Evolutionary conservation across 2,329 filamentous ascomycete genomes (phyloP).

Genomic region (Aspergillus sp.): DNA sequence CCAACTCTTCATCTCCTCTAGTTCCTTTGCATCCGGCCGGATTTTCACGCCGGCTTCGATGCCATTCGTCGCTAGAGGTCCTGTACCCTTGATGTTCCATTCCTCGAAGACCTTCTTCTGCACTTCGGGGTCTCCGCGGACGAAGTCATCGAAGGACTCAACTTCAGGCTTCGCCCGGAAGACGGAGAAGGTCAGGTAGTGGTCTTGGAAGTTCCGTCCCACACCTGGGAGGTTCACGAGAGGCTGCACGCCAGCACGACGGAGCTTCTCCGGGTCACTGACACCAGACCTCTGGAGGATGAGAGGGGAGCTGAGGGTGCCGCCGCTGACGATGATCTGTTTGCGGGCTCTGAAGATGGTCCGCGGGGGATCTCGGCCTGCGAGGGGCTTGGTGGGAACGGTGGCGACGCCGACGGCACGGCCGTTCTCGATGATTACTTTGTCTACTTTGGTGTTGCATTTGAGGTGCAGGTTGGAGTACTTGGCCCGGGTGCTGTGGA

Average conservation of each 20-base stretch:
- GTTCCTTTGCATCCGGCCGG: conserved; percentile 67
- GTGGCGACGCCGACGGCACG: conserved; percentile 71
- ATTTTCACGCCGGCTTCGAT: conserved; percentile 81
- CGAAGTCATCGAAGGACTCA: conserved; percentile 79
- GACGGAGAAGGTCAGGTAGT: conserved; percentile 70
- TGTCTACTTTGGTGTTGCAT: conserved; percentile 76
- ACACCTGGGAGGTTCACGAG: conserved; percentile 72
- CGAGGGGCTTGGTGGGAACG: conserved; percentile 69
- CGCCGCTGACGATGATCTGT: conserved; percentile 72
- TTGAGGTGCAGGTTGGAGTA: conserved; percentile 71
- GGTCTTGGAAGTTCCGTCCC: conserved; percentile 75
- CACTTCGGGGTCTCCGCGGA: conserved; percentile 69
- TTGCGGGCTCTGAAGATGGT: conserved; percentile 68
- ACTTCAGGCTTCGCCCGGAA: conserved; percentile 73
- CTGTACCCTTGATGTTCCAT: conserved; percentile 78
- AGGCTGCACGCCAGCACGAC: conserved; percentile 66
- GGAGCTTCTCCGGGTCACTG: conserved; percentile 71
- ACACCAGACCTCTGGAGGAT: conserved; percentile 76
- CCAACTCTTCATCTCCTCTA: conserved; percentile 69
- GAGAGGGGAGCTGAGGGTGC: conserved; percentile 71
- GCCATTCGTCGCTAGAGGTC: conserved; percentile 74
- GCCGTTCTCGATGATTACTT: conserved; percentile 72
- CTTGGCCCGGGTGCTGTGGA: conserved; percentile 72
- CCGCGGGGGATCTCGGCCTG: conserved; percentile 53
- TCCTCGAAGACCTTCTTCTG: conserved; percentile 75